phyloP scores from a whole-genome alignment of 345 rosid genomes.

The Citrus maxima region DNA sequence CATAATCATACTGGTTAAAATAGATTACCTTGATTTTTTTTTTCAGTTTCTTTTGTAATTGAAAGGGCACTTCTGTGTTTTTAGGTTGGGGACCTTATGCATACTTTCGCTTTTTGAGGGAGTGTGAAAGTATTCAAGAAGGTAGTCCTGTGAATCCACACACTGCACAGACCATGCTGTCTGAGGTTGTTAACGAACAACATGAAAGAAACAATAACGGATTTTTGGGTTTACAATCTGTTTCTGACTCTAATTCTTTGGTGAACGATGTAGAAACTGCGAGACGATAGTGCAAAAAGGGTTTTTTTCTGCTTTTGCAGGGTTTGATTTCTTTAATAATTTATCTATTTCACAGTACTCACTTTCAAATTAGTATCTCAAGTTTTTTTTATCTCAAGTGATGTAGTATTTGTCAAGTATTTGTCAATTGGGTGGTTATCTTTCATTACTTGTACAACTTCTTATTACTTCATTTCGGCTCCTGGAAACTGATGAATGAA shows the following conservation, averaged over 20 bases:
- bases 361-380: too few relatives aligned
- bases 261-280: slow-evolving; percentile 40
- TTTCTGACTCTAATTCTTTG: slow-evolving; percentile 22
- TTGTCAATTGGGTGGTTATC: too few relatives aligned
- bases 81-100: slow-evolving; percentile 78
- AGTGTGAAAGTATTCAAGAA: slow-evolving; percentile 17
- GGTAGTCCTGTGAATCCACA: slow-evolving; percentile 19
- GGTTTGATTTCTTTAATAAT: too few relatives aligned
- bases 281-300: slow-evolving; percentile 16
- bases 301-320: too few relatives aligned
- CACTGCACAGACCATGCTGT: slow-evolving; percentile 14
- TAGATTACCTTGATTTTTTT: not conserved
- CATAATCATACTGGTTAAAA: too few relatives aligned
- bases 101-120: slow-evolving; percentile 54
- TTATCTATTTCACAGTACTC: too few relatives aligned
- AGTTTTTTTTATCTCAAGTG: too few relatives aligned
- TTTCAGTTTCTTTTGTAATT: not conserved
- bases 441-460: too few relatives aligned
- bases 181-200: slow-evolving; percentile 21
- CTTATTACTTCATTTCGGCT: too few relatives aligned
- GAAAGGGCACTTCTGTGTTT: not conserved
- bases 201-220: slow-evolving; percentile 30
- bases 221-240: slow-evolving; percentile 42
- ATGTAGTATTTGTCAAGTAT: too few relatives aligned
- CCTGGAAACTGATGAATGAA: too few relatives aligned